These are phyloP conservation scores for Daldinia bambusicola DNA, from an alignment of 495 filamentous ascomycete genomes.

Conservation along the genomic window DNA sequence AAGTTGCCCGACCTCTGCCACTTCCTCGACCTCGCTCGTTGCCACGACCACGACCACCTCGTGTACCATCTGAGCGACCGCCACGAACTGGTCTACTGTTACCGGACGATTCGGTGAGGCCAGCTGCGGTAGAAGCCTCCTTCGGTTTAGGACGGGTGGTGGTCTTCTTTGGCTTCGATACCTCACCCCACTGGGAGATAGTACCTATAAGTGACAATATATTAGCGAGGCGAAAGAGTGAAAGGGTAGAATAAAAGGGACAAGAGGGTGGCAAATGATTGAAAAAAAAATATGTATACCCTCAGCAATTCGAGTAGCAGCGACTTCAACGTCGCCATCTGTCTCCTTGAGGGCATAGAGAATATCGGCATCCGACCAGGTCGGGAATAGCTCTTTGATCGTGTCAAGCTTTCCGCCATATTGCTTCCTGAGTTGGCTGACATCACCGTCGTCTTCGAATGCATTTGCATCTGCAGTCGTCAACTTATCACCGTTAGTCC, in stretches of 20 bases:
- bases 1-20: slow-evolving; percentile 69
- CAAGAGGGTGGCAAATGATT: not conserved
- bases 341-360: slow-evolving; percentile 92
- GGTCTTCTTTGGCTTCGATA: slow-evolving; percentile 91
- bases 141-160: slow-evolving; percentile 84
- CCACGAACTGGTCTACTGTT: slow-evolving; percentile 62
- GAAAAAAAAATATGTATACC: slow-evolving; percentile 63
- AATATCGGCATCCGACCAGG: slow-evolving; percentile 92
- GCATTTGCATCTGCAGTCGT: slow-evolving; percentile 61
- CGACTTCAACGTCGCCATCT: slow-evolving; percentile 82
- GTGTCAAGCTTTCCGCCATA: slow-evolving; percentile 77
- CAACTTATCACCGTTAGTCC: slow-evolving; percentile 74
- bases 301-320: slow-evolving; percentile 90
- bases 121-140: slow-evolving; percentile 67
- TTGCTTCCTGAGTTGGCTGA: slow-evolving; percentile 89
- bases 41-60: slow-evolving; percentile 70
- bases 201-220: slow-evolving; percentile 66
- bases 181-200: slow-evolving; percentile 93
- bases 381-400: slow-evolving; percentile 90
- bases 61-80: slow-evolving; percentile 73
- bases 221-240: slow-evolving; percentile 45
- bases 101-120: slow-evolving; percentile 60
- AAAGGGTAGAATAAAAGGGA: no score
- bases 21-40: slow-evolving; percentile 48
- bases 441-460: slow-evolving; percentile 87